These are phyloP conservation scores for Pichia sp. DNA, from an alignment of 1,139 yeast genomes.

Conservation along the genomic window DNA sequence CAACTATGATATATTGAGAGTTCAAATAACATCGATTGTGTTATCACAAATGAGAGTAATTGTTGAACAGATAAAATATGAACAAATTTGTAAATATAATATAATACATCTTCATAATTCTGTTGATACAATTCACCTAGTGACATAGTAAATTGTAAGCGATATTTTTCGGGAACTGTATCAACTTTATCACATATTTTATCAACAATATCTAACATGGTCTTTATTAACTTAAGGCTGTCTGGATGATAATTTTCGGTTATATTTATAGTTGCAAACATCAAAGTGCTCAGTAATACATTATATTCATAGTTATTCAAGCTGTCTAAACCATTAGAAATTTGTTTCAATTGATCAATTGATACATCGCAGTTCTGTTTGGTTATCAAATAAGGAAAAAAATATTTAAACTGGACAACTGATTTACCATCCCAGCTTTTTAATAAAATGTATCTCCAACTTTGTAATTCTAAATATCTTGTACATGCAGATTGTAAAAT, in stretches of 20 bases:
- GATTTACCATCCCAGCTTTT: conserved; percentile 19
- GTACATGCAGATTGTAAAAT: conserved; percentile 45
- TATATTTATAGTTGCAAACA: background rate
- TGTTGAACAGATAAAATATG: background rate
- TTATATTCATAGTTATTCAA: background rate
- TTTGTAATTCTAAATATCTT: conserved; percentile 27
- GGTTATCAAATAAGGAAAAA: conserved; percentile 19
- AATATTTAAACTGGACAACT: conserved; percentile 19
- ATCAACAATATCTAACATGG: background rate
- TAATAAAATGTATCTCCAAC: conserved; percentile 11
- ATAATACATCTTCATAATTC: background rate
- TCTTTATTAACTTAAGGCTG: background rate
- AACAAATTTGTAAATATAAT: background rate
- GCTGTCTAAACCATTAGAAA: background rate
- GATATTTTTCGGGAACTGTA: background rate
- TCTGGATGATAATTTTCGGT: background rate
- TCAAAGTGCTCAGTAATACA: background rate
- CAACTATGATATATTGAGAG: background rate
- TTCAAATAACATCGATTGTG: background rate
- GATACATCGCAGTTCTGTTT: conserved; percentile 5
- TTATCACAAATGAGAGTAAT: background rate
- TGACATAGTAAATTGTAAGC: background rate
- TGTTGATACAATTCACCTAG: background rate
- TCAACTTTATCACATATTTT: background rate
- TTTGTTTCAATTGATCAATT: conserved; percentile 9